phyloP scores from a whole-genome alignment of 2,329 filamentous ascomycete genomes.

The Tolypocladium ovalisporum region DNA sequence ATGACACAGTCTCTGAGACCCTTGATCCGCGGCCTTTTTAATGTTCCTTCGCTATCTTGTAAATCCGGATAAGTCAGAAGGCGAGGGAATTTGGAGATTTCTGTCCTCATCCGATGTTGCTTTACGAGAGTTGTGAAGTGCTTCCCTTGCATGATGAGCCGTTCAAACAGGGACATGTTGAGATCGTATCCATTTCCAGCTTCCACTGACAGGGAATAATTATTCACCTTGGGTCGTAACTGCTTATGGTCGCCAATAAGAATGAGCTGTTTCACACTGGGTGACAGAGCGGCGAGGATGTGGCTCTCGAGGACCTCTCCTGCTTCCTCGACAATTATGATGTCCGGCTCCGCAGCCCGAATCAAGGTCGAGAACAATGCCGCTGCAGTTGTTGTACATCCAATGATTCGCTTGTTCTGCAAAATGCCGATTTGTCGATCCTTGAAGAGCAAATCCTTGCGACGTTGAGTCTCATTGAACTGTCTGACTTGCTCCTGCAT shows the following conservation, averaged over 20 bases:
- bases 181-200: constrained; percentile 51
- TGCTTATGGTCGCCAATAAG: constrained; percentile 68
- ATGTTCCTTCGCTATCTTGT: constrained; percentile 40
- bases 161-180: constrained; percentile 58
- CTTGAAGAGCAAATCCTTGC: too few species aligned
- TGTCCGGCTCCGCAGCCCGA: too few species aligned
- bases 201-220: constrained; percentile 50
- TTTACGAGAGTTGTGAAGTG: constrained; percentile 41
- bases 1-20: constrained; percentile 51
- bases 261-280: constrained; percentile 37
- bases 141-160: constrained; percentile 46
- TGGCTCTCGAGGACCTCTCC: too few species aligned
- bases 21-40: constrained; percentile 31
- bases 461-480: too few species aligned
- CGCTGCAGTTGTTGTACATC: too few species aligned
- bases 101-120: constrained; percentile 60
- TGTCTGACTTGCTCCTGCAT: too few species aligned
- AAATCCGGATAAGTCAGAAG: constrained; percentile 52
- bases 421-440: too few species aligned
- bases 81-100: constrained; percentile 50
- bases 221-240: constrained; percentile 55
- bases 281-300: too few species aligned
- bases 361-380: too few species aligned
- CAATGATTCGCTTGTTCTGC: too few species aligned
- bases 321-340: too few species aligned